Evolutionary conservation across 1,284 basidiomycete genomes (phyloP).

Genomic region (Tylopilus orsonianus): DNA sequence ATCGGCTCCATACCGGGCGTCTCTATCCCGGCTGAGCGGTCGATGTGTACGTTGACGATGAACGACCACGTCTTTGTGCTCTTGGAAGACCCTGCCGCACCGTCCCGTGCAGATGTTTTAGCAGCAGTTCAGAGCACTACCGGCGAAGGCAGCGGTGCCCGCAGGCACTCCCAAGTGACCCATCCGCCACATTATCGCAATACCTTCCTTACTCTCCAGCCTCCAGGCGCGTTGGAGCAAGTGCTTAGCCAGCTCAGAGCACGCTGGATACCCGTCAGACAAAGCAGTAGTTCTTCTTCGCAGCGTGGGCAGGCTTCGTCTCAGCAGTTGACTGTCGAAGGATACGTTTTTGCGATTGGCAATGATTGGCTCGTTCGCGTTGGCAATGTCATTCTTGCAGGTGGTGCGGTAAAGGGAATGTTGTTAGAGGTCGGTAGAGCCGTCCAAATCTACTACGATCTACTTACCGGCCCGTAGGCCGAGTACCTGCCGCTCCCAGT

Average conservation of each 20-base stretch:
- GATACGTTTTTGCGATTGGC: slow-evolving; percentile 67
- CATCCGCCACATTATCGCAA: slow-evolving; percentile 68
- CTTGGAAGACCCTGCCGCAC: slow-evolving; percentile 70
- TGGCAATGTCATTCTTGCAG: slow-evolving; percentile 71
- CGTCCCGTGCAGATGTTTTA: slow-evolving; percentile 59
- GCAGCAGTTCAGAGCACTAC: slow-evolving; percentile 34
- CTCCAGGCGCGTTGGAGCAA: slow-evolving; percentile 70
- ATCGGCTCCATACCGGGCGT: slow-evolving; percentile 52
- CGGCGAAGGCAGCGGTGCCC: slow-evolving; percentile 40
- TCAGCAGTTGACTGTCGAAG: slow-evolving; percentile 68
- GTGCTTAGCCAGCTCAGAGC: slow-evolving; percentile 68
- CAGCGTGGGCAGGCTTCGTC: slow-evolving; percentile 51
- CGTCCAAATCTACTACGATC: background rate
- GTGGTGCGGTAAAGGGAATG: slow-evolving; percentile 75
- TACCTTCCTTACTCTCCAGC: slow-evolving; percentile 70
- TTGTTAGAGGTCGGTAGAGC: slow-evolving; percentile 60
- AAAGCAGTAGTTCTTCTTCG: slow-evolving; percentile 40
- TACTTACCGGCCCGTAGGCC: slow-evolving; percentile 44
- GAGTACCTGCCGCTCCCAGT: slow-evolving; percentile 74
- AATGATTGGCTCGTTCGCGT: slow-evolving; percentile 78
- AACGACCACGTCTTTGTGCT: slow-evolving; percentile 74
- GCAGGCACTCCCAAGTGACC: slow-evolving; percentile 30
- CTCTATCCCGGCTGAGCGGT: slow-evolving; percentile 56
- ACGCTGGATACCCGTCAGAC: slow-evolving; percentile 69
- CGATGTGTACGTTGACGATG: slow-evolving; percentile 73